Percentiles rank a stretch among this genome's conserved stretches.
These are phyloP conservation scores for Paraphoma chrysanthemicola DNA, from an alignment of 2,329 filamentous ascomycete species.

Conservation along the genomic window DNA sequence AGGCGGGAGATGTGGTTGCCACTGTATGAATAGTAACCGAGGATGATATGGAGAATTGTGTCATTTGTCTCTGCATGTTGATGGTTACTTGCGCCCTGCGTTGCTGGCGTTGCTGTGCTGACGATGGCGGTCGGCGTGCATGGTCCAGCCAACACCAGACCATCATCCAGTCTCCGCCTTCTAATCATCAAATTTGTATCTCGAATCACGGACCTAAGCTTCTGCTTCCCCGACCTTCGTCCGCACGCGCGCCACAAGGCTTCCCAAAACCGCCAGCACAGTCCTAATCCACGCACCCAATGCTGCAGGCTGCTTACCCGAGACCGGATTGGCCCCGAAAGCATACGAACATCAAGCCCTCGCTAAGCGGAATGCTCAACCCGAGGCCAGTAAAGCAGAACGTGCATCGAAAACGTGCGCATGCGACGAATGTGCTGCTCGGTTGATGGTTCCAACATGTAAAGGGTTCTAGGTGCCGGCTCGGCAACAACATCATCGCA, in stretches of 20 bases:
- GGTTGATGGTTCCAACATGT: background rate
- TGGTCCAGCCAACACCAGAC: too few relatives aligned
- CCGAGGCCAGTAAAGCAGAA: background rate
- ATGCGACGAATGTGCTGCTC: background rate
- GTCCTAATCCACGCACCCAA: background rate
- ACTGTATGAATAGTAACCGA: slow-evolving; percentile 5
- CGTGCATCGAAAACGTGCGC: background rate
- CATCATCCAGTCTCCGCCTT: too few relatives aligned
- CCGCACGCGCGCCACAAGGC: background rate
- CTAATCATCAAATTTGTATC: background rate
- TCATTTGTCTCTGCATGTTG: background rate
- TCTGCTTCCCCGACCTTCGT: background rate
- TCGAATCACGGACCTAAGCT: background rate
- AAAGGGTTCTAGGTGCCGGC: background rate
- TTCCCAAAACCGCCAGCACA: background rate
- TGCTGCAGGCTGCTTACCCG: slow-evolving; percentile 1
- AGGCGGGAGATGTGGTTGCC: background rate
- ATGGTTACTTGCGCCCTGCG: background rate
- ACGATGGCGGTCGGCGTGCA: too few relatives aligned
- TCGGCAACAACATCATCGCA: slow-evolving; percentile 1
- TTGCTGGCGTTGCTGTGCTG: background rate
- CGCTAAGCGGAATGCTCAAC: background rate
- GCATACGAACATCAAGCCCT: background rate
- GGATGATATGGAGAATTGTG: background rate
- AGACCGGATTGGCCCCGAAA: background rate